These are phyloP conservation scores for Ogataea pini DNA, from an alignment of 805 yeast genomes.

Conservation along the genomic window DNA sequence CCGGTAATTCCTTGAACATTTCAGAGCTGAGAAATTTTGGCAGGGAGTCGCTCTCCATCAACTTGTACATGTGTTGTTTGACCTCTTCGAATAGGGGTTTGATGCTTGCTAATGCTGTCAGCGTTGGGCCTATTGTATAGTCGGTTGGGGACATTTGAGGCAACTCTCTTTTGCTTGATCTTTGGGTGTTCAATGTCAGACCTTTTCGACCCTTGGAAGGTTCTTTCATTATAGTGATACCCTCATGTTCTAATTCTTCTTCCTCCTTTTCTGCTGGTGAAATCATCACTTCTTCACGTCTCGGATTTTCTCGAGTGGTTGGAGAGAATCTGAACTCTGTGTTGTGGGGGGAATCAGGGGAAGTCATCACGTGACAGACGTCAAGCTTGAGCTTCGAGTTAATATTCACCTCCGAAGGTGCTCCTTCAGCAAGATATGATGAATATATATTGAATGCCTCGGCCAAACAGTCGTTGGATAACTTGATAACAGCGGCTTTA, in stretches of 20 bases:
- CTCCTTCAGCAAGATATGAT: slow-evolving; percentile 61
- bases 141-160: slow-evolving; percentile 36
- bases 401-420: slow-evolving; percentile 72
- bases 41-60: slow-evolving; percentile 74
- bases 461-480: slow-evolving; percentile 58
- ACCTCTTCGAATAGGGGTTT: slow-evolving; percentile 50
- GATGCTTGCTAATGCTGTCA: slow-evolving; percentile 39
- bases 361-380: slow-evolving; percentile 20
- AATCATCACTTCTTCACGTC: neutral
- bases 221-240: neutral
- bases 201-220: neutral
- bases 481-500: slow-evolving; percentile 40
- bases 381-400: slow-evolving; percentile 38
- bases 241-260: neutral
- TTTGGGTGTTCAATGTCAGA: neutral
- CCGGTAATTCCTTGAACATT: slow-evolving; percentile 36
- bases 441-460: slow-evolving; percentile 65
- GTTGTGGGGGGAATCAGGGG: slow-evolving; percentile 7
- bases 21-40: slow-evolving; percentile 62
- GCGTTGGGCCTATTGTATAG: slow-evolving; percentile 34
- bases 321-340: neutral
- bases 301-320: neutral
- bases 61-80: slow-evolving; percentile 47
- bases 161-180: neutral
- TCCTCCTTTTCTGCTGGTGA: neutral